Evolutionary conservation across 352 stramenopile genomes (phyloP), one percentile per base, ranked within the genome.

Genomic region (Pythium aquatile): DNA sequence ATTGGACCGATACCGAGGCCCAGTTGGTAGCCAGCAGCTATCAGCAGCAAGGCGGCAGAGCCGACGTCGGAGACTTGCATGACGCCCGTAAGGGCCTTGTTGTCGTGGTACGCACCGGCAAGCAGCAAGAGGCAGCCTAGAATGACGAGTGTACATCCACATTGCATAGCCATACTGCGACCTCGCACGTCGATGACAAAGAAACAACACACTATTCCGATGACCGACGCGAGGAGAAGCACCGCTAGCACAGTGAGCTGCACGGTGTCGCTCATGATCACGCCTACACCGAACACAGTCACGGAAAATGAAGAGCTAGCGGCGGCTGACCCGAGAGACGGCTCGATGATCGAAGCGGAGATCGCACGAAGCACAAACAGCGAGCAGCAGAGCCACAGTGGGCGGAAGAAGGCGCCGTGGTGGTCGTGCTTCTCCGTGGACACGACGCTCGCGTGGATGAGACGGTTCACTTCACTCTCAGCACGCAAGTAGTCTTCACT

Each of bases 401-500:
- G 83, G 0, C 85, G 81, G 56, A 84, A 86, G 66, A 94, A 91
- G 14, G 79, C 83, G 33, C 77, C 72, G 57, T 83, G 81, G 61
- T 89, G 78, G 30, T 71, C 71, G 49, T 74, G 69, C 16, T 83
- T 77, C 40, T 81, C 76, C 13, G 60, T 59, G n/a, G 79, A 82
- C 28, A 92, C 72, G 35, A 88, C 68, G 53, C 81, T 80, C 9
- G 83, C 83, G 51, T 94, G 83, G 40, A 94, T 84, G 63, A 94
- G 79, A 4, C 77, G 68, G 61, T 94, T 94, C 14, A 89, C 74
- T 39, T 90, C 74, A 42, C 81, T 68, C 55, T 94, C 83, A 2
- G 83, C 85, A 44, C 73, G 75, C 20, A 74, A 65, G 58, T 83
- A 79, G 59, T 85, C 69, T 6, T 73, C 59, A 35, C 75, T 67